Evolutionary conservation across 495 filamentous ascomycete genomes (phyloP).

Genomic region (Penicillium flavigenum): DNA sequence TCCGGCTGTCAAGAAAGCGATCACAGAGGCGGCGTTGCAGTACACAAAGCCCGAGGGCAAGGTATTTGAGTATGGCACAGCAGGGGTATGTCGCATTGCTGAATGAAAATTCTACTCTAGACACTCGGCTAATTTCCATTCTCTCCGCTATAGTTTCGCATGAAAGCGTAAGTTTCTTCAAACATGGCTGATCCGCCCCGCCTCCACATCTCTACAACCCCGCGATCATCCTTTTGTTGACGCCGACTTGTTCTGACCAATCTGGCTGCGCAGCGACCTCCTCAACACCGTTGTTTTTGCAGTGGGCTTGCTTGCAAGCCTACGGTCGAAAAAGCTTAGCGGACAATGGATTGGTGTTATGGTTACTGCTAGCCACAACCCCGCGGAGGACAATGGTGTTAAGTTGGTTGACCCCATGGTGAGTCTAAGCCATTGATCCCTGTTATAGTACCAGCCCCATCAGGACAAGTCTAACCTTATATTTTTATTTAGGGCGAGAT

Average conservation of each 20-base stretch:
- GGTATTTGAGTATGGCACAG: constrained; percentile 90
- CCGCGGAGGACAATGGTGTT: constrained; percentile 93
- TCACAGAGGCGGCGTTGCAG: constrained; percentile 44
- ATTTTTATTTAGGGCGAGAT: constrained; percentile 70
- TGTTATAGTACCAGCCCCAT: background rate
- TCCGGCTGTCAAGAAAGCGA: constrained; percentile 45
- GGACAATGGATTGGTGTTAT: constrained; percentile 94
- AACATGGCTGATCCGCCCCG: constrained; percentile 34
- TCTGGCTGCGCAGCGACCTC: constrained; percentile 36
- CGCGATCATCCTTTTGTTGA: constrained; percentile 39
- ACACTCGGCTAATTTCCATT: constrained; percentile 22
- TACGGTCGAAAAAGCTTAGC: constrained; percentile 86
- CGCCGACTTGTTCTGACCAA: constrained; percentile 29
- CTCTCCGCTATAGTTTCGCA: constrained; percentile 60
- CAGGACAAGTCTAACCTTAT: constrained; percentile 10
- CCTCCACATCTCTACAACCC: constrained; percentile 34
- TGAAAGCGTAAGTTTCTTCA: constrained; percentile 65
- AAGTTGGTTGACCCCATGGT: constrained; percentile 97
- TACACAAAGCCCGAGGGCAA: constrained; percentile 66
- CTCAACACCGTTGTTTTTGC: constrained; percentile 91
- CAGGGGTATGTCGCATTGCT: constrained; percentile 61
- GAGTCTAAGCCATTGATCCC: constrained; percentile 26
- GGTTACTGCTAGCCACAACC: constrained; percentile 99
- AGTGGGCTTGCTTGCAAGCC: constrained; percentile 81
- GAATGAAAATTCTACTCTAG: constrained; percentile 6